A percentile compares a stretch with the other conserved stretches of the same genome.
Conservation (phyloP, 2,329 filamentous ascomycete species). For the Fusarium tanahbumbuense region DNA sequence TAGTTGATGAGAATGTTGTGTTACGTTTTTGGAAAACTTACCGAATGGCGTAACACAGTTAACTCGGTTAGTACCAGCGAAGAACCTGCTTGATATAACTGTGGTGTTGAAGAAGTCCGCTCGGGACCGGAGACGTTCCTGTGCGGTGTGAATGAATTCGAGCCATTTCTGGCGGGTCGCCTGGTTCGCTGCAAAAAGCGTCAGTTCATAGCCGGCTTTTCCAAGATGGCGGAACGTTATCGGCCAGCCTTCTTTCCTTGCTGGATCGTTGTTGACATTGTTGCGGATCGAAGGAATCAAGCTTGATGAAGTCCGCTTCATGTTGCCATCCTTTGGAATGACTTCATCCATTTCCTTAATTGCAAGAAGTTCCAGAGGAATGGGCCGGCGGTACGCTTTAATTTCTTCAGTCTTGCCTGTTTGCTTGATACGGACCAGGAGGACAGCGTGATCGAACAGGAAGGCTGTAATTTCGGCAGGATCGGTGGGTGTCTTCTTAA, state of each 20-base stretch:
- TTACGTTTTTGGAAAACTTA: slow-evolving; percentile 57
- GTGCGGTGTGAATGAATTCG: slow-evolving; percentile 91
- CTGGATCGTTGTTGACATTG: slow-evolving; percentile 62
- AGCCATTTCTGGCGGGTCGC: slow-evolving; percentile 96
- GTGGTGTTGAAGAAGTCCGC: slow-evolving; percentile 90
- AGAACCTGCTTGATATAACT: slow-evolving; percentile 69
- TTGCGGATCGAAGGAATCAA: slow-evolving; percentile 71
- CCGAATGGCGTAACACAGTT: slow-evolving; percentile 95
- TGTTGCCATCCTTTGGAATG: slow-evolving; percentile 80
- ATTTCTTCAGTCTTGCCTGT: slow-evolving; percentile 94
- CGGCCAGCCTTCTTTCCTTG: slow-evolving; percentile 81
- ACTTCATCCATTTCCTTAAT: slow-evolving; percentile 98
- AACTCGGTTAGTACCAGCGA: slow-evolving; percentile 78
- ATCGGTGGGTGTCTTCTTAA: slow-evolving; percentile 93
- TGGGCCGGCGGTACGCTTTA: slow-evolving; percentile 92
- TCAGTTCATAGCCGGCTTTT: slow-evolving; percentile 93
- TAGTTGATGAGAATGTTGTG: slow-evolving; percentile 29
- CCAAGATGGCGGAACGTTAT: slow-evolving; percentile 97
- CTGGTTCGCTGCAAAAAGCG: slow-evolving; percentile 86
- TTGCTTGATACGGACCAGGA: slow-evolving; percentile 90
- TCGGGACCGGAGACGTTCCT: slow-evolving; percentile 85
- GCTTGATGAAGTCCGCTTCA: slow-evolving; percentile 90
- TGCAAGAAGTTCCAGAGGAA: slow-evolving; percentile 90
- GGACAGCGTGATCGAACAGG: slow-evolving; percentile 94
- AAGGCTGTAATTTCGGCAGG: slow-evolving; percentile 92